Percentiles rank a stretch among this genome's conserved stretches.
phyloP scores from a whole-genome alignment of 1,139 yeast genomes.

The Pneumocystis sp. region DNA sequence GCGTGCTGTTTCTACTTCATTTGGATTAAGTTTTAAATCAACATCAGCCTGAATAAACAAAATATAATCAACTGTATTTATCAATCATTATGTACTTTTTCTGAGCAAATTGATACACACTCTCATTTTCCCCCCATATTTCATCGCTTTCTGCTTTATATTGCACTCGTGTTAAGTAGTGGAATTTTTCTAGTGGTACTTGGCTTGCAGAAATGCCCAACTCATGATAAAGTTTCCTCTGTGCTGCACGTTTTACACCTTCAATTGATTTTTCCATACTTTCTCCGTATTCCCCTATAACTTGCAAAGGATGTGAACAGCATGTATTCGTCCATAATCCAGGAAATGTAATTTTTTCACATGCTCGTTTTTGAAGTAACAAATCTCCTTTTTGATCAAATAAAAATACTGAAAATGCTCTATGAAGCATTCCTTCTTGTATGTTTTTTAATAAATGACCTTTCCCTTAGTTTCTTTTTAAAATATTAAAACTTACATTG shows the following conservation, averaged over 20 bases:
- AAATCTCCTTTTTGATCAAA: constrained; percentile 66
- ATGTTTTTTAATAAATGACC: constrained; percentile 74
- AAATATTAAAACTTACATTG: constrained; percentile 32
- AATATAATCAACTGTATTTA: constrained; percentile 55
- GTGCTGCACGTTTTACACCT: constrained; percentile 82
- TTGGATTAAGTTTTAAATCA: constrained; percentile 37
- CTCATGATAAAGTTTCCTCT: constrained; percentile 82
- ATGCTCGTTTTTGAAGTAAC: constrained; percentile 84
- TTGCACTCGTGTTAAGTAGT: constrained; percentile 83
- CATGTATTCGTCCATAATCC: constrained; percentile 91
- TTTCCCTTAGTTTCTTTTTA: background rate
- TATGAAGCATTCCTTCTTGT: constrained; percentile 68
- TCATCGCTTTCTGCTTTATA: constrained; percentile 76
- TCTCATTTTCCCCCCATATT: constrained; percentile 96
- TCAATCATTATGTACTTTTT: background rate
- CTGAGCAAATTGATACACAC: constrained; percentile 5
- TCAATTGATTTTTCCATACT: constrained; percentile 44
- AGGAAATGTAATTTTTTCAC: constrained; percentile 91
- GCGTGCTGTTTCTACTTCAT: constrained; percentile 66
- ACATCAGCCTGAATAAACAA: constrained; percentile 58
- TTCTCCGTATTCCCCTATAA: constrained; percentile 62
- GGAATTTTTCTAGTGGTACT: constrained; percentile 52
- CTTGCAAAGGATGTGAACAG: constrained; percentile 91
- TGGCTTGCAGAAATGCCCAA: constrained; percentile 56
- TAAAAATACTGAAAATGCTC: constrained; percentile 89